Conservation (phyloP, 2,329 filamentous ascomycete species). For the Paramyrothecium roridum region DNA sequence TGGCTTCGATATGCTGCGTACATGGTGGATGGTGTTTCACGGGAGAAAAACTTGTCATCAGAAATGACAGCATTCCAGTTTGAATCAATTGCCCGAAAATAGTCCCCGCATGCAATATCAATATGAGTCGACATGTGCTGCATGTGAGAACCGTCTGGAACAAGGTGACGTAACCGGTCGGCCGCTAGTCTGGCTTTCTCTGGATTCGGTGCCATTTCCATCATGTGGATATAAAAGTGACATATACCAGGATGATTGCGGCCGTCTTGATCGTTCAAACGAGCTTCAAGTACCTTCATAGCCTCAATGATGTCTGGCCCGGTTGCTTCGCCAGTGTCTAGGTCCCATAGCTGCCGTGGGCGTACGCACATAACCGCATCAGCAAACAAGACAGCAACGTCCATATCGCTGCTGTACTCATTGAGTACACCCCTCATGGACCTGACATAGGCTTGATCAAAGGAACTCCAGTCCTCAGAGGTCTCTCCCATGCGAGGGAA, state of each 20-base stretch:
- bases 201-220: neutral
- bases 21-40: neutral
- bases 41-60: neutral
- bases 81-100: slow-evolving; percentile 59
- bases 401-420: slow-evolving; percentile 30
- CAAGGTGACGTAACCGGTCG: slow-evolving; percentile 59
- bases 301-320: neutral
- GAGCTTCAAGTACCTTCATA: neutral
- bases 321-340: slow-evolving; percentile 22
- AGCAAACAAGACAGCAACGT: slow-evolving; percentile 23
- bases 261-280: neutral
- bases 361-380: slow-evolving; percentile 41
- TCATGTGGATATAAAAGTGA: neutral
- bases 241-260: neutral
- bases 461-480: neutral
- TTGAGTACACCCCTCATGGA: slow-evolving; percentile 30
- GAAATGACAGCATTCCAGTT: neutral
- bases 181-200: slow-evolving; percentile 3
- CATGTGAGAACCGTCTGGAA: slow-evolving; percentile 66
- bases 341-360: slow-evolving; percentile 38
- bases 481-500: neutral
- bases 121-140: slow-evolving; percentile 74
- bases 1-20: neutral
- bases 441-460: slow-evolving; percentile 13
- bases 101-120: slow-evolving; percentile 69